These are phyloP conservation scores for Cryphonectria parasitica DNA, from an alignment of 2,329 filamentous ascomycete genomes.

Conservation along the genomic window DNA sequence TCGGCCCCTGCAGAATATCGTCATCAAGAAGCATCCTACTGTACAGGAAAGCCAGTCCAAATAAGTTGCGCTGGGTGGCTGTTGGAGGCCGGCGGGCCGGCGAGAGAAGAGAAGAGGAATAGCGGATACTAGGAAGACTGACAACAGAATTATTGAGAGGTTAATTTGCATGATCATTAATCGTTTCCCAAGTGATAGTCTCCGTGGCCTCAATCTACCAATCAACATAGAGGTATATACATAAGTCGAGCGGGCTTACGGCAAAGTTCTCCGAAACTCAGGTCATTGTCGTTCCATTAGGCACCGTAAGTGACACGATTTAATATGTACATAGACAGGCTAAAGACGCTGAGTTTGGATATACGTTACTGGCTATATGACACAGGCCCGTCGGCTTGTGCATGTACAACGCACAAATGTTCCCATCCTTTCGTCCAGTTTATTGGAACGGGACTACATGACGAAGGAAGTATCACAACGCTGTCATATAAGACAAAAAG, in stretches of 20 bases:
- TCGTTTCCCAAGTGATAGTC: not conserved
- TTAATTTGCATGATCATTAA: not conserved
- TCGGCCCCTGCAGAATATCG: not conserved
- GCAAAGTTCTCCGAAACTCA: not conserved
- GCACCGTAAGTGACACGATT: not conserved
- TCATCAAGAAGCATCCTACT: not conserved
- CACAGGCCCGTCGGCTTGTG: not conserved
- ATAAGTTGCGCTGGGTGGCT: not conserved
- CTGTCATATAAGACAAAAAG: not conserved
- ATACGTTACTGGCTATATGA: too few relatives aligned
- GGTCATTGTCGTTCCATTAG: not conserved
- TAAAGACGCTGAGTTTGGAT: not conserved
- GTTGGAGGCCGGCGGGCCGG: not conserved
- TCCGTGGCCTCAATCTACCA: not conserved
- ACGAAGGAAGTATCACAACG: not conserved
- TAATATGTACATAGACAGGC: not conserved
- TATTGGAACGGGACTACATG: not conserved
- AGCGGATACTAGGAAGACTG: not conserved
- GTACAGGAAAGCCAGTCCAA: not conserved
- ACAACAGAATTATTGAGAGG: not conserved
- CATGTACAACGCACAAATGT: not conserved
- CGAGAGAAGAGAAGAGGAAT: not conserved
- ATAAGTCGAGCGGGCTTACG: not conserved
- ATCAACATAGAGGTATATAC: not conserved
- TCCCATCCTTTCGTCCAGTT: not conserved